Evolutionary conservation across 306 rosid species (phyloP).

Genomic region (Glycyrrhiza uralensis): DNA sequence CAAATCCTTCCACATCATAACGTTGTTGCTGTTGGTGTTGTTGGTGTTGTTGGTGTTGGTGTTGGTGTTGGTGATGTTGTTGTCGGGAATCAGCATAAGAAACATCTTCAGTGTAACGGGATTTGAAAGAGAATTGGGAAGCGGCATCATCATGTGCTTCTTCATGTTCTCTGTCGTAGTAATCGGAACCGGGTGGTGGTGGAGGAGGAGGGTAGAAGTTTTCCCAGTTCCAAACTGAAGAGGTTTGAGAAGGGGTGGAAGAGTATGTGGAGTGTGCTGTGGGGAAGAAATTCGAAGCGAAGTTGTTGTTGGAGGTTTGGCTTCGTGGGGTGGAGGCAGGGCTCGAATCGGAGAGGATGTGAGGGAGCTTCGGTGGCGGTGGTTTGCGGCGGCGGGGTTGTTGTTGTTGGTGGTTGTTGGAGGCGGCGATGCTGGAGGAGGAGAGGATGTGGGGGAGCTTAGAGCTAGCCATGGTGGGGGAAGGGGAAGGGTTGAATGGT

Average conservation of each 20-base stretch:
- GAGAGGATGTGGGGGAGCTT: constrained; percentile 76
- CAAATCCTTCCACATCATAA: not conserved
- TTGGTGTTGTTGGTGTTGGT: not conserved
- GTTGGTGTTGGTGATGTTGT: not conserved
- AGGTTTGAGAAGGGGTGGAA: constrained; percentile 87
- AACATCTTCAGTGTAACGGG: not conserved
- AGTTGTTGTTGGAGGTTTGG: constrained; percentile 38
- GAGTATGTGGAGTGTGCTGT: constrained; percentile 77
- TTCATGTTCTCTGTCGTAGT: constrained; percentile 28
- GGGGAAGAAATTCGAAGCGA: constrained; percentile 45
- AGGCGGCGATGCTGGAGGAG: constrained; percentile 14
- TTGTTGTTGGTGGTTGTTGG: not conserved
- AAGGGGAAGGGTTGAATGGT: constrained; percentile 31
- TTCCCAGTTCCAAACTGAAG: constrained; percentile 97
- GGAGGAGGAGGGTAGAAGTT: constrained; percentile 94
- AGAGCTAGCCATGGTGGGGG: constrained; percentile 58
- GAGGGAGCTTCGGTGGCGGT: constrained; percentile 72
- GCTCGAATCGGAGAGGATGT: constrained; percentile 86
- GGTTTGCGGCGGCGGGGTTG: constrained; percentile 48
- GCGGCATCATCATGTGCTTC: not conserved
- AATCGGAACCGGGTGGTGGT: constrained; percentile 89
- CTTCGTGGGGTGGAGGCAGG: constrained; percentile 58
- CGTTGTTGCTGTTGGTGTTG: not conserved
- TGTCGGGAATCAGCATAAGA: not conserved
- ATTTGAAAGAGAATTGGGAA: constrained; percentile 7